Conservation (phyloP, 192 early-diverging fungal genomes). For the Spizellomyces punctatus region DNA sequence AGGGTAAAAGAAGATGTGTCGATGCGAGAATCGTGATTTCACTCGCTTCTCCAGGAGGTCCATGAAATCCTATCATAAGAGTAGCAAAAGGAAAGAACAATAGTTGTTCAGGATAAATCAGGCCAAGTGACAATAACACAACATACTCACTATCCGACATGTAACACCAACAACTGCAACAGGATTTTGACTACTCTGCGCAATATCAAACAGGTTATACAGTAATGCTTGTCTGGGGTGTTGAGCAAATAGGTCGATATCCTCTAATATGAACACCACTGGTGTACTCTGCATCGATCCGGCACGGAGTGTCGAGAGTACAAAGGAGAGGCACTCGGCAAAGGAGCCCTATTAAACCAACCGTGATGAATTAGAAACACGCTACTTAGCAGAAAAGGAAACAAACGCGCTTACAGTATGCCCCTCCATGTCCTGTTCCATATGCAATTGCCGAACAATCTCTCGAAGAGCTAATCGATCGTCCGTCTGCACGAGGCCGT, state of each 20-base stretch:
- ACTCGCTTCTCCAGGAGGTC: slow-evolving; percentile 91
- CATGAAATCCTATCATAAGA: slow-evolving; percentile 69
- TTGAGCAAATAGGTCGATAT: slow-evolving; percentile 90
- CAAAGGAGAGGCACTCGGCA: slow-evolving; percentile 67
- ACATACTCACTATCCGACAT: slow-evolving; percentile 49
- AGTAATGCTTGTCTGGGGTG: slow-evolving; percentile 92
- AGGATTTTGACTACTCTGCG: slow-evolving; percentile 79
- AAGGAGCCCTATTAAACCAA: slow-evolving; percentile 55
- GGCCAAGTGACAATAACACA: not conserved
- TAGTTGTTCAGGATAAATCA: no score
- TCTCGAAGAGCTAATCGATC: slow-evolving; percentile 81
- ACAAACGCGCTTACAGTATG: not conserved
- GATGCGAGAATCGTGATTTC: slow-evolving; percentile 91
- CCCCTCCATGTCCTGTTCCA: slow-evolving; percentile 52
- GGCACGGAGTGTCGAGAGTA: slow-evolving; percentile 66
- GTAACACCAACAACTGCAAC: slow-evolving; percentile 88
- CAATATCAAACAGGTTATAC: slow-evolving; percentile 93
- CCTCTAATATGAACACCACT: slow-evolving; percentile 88
- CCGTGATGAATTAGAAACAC: not conserved
- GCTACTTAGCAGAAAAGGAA: not conserved
- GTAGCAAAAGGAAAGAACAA: slow-evolving; percentile 19
- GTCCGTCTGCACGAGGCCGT: slow-evolving; percentile 76
- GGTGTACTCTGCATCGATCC: slow-evolving; percentile 59
- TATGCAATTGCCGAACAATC: slow-evolving; percentile 76
- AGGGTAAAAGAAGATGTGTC: slow-evolving; percentile 74